Evolutionary conservation across 106 monocot genomes (phyloP), one percentile per base, ranked within the genome.

Genomic region (Acorus gramineus): DNA sequence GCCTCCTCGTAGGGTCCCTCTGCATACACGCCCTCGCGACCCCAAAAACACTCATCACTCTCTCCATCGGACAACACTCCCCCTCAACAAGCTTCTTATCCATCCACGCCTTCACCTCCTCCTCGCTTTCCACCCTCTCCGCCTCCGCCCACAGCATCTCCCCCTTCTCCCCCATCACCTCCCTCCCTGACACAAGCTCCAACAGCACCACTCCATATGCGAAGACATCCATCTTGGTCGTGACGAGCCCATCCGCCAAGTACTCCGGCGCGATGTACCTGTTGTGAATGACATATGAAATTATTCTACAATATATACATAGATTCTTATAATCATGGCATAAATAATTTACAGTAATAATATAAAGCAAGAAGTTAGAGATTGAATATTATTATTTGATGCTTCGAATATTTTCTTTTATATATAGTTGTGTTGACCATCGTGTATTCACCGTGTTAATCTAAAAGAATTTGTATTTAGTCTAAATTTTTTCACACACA

Each of bases 201-300:
- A 93, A 80, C 53, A 93, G 67, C 43, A 93, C 78, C 2, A 93
- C 92, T 0, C 92, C 92, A 52, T 80, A 93, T 4, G 93, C 82
- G 53, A 88, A 93, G 46, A 93, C 93, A 42, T 93, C 93, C 82
- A 88, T 78, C 72, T 88, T 93, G 12, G 93, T 80, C 4, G 80
- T 78, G 47, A 88, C 88, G 4, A 85, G 49, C 4, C 93, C 88
- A 6, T 82, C 92, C 45, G 58, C 58, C 3, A 92, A 45, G 71
- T 93, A 93, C 71, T 93, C 93, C 0, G 87, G 93, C 6, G 93
- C 73, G 44, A 85, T 65, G 76, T 93, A 86, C 48, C 86, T 86
- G 28, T 56, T 82, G 88, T 28, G 28, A 28, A 28, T 28, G 28
- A 28, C 28, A 28, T 28, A 28, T 28, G 28, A 28, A 28, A 28